phyloP scores from a whole-genome alignment of 1,284 basidiomycete genomes.

The Ceratobasidium sp. region DNA sequence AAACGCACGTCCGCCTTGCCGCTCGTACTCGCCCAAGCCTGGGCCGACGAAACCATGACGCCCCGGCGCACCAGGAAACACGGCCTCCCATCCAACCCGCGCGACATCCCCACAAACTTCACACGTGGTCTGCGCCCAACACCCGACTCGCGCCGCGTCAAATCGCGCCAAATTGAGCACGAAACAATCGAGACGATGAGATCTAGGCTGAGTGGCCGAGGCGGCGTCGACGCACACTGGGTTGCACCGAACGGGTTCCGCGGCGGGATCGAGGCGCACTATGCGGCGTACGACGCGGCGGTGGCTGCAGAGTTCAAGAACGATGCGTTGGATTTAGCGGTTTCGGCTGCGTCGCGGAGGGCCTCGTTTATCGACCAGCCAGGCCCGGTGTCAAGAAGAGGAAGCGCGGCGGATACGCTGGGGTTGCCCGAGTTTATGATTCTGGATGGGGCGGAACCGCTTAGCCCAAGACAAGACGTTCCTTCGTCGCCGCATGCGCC shows the following conservation, averaged over 20 bases:
- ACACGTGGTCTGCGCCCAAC: conserved; percentile 8
- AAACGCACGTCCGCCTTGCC: neutral
- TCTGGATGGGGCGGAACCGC: conserved; percentile 16
- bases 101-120: neutral
- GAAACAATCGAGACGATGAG: conserved; percentile 12
- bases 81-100: conserved; percentile 10
- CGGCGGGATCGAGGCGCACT: conserved; percentile 22
- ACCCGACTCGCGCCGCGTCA: conserved; percentile 37
- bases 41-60: conserved; percentile 7
- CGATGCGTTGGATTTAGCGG: neutral
- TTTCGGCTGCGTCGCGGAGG: neutral
- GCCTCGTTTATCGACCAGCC: neutral
- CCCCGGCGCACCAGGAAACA: neutral
- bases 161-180: conserved; percentile 10
- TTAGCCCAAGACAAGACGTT: conserved; percentile 29
- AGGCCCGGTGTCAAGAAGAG: conserved; percentile 24
- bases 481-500: conserved; percentile 17
- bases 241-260: neutral
- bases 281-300: conserved; percentile 5
- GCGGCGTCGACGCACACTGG: conserved; percentile 9
- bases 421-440: conserved; percentile 36
- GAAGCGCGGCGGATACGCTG: conserved; percentile 16
- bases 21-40: neutral
- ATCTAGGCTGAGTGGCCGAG: neutral
- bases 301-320: neutral